These are phyloP conservation scores for Lichtheimia ramosa DNA, from an alignment of 371 early-diverging fungal species.

Conservation along the genomic window DNA sequence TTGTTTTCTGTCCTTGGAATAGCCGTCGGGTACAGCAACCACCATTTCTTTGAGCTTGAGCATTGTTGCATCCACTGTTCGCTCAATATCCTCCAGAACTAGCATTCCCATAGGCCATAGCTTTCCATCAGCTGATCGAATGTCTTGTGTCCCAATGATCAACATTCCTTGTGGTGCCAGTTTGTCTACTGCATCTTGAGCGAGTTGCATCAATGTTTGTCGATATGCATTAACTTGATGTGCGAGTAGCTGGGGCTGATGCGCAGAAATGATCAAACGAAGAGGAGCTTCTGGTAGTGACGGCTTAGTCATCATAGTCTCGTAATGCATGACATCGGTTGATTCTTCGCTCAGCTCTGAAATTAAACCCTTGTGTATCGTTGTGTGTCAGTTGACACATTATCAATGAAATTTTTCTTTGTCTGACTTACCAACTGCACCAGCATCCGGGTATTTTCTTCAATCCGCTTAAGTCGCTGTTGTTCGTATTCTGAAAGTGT, in stretches of 20 bases:
- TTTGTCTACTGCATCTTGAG: constrained; percentile 49
- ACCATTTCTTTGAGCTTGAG: constrained; percentile 81
- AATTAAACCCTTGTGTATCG: constrained; percentile 58
- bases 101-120: constrained; percentile 79
- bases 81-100: constrained; percentile 73
- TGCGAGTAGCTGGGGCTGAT: constrained; percentile 47
- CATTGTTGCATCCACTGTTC: constrained; percentile 47
- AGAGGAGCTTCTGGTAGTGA: constrained; percentile 39
- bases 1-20: constrained; percentile 64
- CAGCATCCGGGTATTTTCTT: constrained; percentile 65
- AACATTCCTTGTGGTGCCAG: constrained; percentile 66
- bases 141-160: constrained; percentile 73
- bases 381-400: background rate
- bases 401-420: background rate
- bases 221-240: constrained; percentile 62
- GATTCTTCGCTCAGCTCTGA: constrained; percentile 80
- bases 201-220: constrained; percentile 58
- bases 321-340: constrained; percentile 72
- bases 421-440: constrained; percentile 54
- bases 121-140: constrained; percentile 59
- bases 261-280: constrained; percentile 63
- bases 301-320: constrained; percentile 54
- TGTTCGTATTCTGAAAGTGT: constrained; percentile 60
- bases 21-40: constrained; percentile 82
- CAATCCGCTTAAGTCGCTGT: constrained; percentile 61